A percentile compares a stretch with the other conserved stretches of the same genome.
Evolutionary conservation across 768 basidiomycete species (phyloP).

Genomic region (Suillus discolor): DNA sequence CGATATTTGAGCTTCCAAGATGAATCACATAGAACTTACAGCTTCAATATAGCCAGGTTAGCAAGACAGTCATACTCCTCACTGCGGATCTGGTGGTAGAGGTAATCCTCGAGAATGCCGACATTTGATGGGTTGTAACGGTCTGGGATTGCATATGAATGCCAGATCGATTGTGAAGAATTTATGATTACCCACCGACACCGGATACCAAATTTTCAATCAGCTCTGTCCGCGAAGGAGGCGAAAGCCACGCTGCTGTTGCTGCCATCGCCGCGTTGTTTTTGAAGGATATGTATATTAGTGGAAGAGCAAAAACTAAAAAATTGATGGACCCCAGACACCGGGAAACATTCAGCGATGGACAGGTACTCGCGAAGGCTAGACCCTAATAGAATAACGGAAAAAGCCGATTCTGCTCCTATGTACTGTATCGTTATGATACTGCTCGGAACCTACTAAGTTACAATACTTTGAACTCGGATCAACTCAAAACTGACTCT

Average conservation of each 20-base stretch:
- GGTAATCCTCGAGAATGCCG: conserved; percentile 92
- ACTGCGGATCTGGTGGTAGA: conserved; percentile 90
- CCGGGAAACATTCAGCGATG: too few relatives aligned
- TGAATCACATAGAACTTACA: conserved; percentile 49
- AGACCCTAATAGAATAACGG: too few relatives aligned
- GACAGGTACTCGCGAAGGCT: too few relatives aligned
- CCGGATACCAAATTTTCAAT: conserved; percentile 92
- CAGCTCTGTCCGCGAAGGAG: conserved; percentile 78
- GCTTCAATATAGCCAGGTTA: conserved; percentile 91
- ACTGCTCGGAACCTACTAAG: too few relatives aligned
- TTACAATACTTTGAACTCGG: too few relatives aligned
- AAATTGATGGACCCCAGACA: conserved; percentile 14
- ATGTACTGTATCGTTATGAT: too few relatives aligned
- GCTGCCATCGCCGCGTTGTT: conserved; percentile 27
- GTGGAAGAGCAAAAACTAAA: conserved; percentile 5
- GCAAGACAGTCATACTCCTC: conserved; percentile 94
- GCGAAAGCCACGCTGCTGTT: conserved; percentile 69
- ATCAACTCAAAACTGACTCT: too few relatives aligned
- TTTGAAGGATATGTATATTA: conserved; percentile 9
- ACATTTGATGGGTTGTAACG: conserved; percentile 97
- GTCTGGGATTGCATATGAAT: conserved; percentile 50
- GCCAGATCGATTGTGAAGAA: background rate
- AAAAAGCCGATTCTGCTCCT: too few relatives aligned
- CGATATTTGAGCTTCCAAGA: background rate
- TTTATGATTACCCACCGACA: conserved; percentile 60